These are phyloP conservation scores for Ligustrum vulgare DNA, from an alignment of 257 asterid species.

Conservation along the genomic window DNA sequence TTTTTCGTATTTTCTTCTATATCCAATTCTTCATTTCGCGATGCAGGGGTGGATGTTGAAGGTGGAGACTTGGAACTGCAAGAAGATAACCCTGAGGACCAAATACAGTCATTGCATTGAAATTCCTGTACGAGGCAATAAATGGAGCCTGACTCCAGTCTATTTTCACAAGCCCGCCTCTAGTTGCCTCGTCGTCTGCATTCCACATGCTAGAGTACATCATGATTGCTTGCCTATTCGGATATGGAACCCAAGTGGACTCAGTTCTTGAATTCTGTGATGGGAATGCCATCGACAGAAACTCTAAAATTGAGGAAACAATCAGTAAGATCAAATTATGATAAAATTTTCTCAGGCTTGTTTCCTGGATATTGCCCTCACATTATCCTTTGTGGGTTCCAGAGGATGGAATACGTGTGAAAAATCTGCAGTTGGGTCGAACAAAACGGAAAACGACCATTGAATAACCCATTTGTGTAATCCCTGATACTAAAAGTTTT, in stretches of 20 bases:
- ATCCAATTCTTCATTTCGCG: constrained; percentile 35
- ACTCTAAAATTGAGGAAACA: constrained; percentile 22
- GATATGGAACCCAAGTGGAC: constrained; percentile 37
- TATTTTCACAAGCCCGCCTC: constrained; percentile 41
- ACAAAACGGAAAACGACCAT: too few relatives aligned
- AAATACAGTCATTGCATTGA: constrained; percentile 11
- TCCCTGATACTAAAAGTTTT: too few relatives aligned
- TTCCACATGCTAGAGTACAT: constrained; percentile 50
- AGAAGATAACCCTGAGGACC: background rate
- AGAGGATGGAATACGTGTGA: constrained; percentile 47
- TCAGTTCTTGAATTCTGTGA: constrained; percentile 46
- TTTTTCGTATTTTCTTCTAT: too few relatives aligned
- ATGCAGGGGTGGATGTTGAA: constrained; percentile 11
- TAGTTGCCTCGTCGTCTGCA: constrained; percentile 46
- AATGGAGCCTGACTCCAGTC: constrained; percentile 44
- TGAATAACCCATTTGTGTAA: too few relatives aligned
- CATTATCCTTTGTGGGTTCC: constrained; percentile 53
- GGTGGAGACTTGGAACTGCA: background rate
- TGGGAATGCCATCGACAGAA: constrained; percentile 35
- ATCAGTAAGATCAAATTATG: too few relatives aligned
- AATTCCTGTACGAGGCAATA: constrained; percentile 39
- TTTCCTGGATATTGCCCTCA: constrained; percentile 9
- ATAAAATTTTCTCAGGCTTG: background rate
- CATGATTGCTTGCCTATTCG: constrained; percentile 43
- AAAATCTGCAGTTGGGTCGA: constrained; percentile 47